Base-by-base conservation (phyloP, 2,329 filamentous ascomycete species). In the Dactylellina cionopaga region DNA sequence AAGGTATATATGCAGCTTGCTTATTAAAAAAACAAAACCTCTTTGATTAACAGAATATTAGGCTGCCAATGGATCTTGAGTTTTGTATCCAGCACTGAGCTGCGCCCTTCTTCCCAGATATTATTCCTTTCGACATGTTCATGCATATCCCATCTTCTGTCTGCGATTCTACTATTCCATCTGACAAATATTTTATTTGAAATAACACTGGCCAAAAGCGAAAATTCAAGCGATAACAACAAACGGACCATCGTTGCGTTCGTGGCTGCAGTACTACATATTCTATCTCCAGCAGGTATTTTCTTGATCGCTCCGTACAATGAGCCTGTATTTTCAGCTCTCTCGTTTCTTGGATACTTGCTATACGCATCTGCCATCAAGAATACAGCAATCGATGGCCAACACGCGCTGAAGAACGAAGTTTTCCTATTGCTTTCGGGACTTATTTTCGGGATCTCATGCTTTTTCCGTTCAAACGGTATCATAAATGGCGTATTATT, bases 231-330 rank as follows among this genome's bases (percentile, higher is more conserved):
- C 63, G 39, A 19, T 78, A 60, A 62, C 31, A 13, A 24, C 55
- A 31, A 79, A 74, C 74, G n/a, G n/a, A n/a, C n/a, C n/a, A 83
- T 79, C n/a, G 80, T 90, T 39, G 85, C 91, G 1, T 88, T 94
- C 73, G 79, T 90, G 19, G 85, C 92, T 6, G 87, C 92, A 2
- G 82, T 86, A 13, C 82, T 98, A 51, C 92, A 98, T 79, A 85
- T 96, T 62, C 78, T 98, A 51, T 95, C 91, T 0, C 94, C 95
- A 0, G 95, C 91, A 0, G 94, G 94, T 0, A 81, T 97, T 1
- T 98, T 99, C 79, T 85, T 99, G 15, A 93, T 90, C 0, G 90
- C 93, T 0, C 92, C 94, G 0, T 96, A 95, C 80, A 85, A 88
- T 7, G 95, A 99, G 81, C 88, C 90, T 74, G 80, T 89, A 0